phyloP scores from a whole-genome alignment of 768 basidiomycete species.

The Neoboletus subvelutipes region DNA sequence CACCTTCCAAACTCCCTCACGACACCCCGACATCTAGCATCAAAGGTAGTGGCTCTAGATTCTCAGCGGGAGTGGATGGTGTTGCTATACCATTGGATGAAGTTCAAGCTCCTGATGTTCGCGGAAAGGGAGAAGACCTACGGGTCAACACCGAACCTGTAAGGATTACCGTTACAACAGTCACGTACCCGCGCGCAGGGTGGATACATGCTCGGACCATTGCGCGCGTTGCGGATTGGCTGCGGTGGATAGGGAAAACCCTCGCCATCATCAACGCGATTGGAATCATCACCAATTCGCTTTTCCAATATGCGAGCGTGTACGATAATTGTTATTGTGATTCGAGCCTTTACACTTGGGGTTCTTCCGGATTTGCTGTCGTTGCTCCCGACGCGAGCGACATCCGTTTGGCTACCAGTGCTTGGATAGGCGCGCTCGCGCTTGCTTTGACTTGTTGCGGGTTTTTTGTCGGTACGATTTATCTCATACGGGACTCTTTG shows the following conservation, averaged over 20 bases:
- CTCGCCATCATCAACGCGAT: conserved; percentile 31
- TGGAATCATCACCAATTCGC: conserved; percentile 23
- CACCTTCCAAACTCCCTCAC: neutral
- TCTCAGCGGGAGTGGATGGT: neutral
- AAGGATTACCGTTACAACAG: too few species aligned
- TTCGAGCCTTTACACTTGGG: conserved; percentile 23
- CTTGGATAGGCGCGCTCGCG: conserved; percentile 39
- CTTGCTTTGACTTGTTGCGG: too few species aligned
- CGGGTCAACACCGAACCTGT: too few species aligned
- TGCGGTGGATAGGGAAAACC: conserved; percentile 29
- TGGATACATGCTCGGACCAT: neutral
- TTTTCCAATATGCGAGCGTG: conserved; percentile 31
- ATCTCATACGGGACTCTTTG: conserved; percentile 27
- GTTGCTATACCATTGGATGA: neutral
- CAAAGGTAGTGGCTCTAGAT: too few species aligned
- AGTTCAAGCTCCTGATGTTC: neutral
- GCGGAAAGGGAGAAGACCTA: neutral
- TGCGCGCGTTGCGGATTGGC: conserved; percentile 3
- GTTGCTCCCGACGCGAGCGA: conserved; percentile 27
- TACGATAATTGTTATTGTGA: conserved; percentile 33
- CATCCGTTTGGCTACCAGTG: conserved; percentile 23
- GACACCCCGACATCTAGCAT: neutral
- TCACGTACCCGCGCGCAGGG: too few species aligned
- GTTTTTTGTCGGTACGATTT: too few species aligned
- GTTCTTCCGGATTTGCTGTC: conserved; percentile 30